Conservation (phyloP, 2,329 filamentous ascomycete species). For the Beauveria sp. region DNA sequence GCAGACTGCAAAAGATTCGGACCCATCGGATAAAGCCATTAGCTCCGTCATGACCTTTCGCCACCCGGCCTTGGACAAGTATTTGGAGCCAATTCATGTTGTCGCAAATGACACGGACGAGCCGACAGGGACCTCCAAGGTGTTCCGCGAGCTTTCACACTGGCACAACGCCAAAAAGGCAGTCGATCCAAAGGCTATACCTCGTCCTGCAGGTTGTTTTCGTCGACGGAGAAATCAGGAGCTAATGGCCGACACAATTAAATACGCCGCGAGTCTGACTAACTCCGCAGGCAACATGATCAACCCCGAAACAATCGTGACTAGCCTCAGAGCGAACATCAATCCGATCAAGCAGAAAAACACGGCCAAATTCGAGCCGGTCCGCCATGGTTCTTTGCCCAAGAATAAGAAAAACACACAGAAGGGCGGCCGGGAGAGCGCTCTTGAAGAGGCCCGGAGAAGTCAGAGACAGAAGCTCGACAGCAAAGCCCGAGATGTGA, state of each 20-base stretch:
- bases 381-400: not conserved
- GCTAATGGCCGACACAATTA: slow-evolving; percentile 59
- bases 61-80: slow-evolving; percentile 38
- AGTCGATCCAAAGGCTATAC: slow-evolving; percentile 31
- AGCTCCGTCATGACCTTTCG: slow-evolving; percentile 36
- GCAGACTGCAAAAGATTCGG: not conserved
- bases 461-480: slow-evolving; percentile 11
- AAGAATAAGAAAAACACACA: slow-evolving; percentile 18
- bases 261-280: slow-evolving; percentile 64
- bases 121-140: slow-evolving; percentile 19
- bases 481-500: slow-evolving; percentile 1
- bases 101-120: slow-evolving; percentile 19
- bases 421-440: not conserved
- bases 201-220: slow-evolving; percentile 19
- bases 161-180: slow-evolving; percentile 55
- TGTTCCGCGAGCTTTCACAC: slow-evolving; percentile 45
- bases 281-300: slow-evolving; percentile 55
- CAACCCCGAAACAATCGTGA: slow-evolving; percentile 55
- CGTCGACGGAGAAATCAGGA: slow-evolving; percentile 47
- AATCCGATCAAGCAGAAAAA: slow-evolving; percentile 13
- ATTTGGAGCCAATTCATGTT: slow-evolving; percentile 35
- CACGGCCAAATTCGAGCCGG: not conserved
- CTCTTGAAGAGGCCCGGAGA: slow-evolving; percentile 13
- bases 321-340: not conserved
- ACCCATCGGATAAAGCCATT: not conserved